phyloP scores from a whole-genome alignment of 2,329 filamentous ascomycete genomes.

The Penicillium corylophilum region DNA sequence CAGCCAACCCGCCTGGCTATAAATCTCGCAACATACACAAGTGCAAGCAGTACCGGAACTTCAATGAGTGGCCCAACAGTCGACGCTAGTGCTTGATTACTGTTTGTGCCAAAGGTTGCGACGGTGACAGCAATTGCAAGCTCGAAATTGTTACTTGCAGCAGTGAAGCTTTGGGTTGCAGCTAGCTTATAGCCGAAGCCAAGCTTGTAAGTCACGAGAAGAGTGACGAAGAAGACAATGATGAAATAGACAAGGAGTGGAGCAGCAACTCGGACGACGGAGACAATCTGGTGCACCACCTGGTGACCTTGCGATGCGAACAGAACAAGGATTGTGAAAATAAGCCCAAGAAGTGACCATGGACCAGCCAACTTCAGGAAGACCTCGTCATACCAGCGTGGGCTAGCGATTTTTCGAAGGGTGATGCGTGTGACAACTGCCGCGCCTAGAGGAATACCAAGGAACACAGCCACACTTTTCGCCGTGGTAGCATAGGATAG shows the following conservation, averaged over 20 bases:
- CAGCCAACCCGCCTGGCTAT: conserved; percentile 26
- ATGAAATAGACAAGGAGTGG: conserved; percentile 80
- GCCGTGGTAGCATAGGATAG: conserved; percentile 68
- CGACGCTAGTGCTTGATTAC: conserved; percentile 75
- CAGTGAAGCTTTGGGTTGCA: conserved; percentile 80
- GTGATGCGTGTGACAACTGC: conserved; percentile 71
- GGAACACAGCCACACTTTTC: conserved; percentile 77
- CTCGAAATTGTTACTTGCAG: conserved; percentile 91
- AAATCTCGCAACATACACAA: conserved; percentile 69
- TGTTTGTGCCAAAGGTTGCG: conserved; percentile 73
- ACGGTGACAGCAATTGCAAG: conserved; percentile 85
- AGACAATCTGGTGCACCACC: conserved; percentile 79
- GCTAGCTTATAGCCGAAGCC: conserved; percentile 71
- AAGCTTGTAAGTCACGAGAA: conserved; percentile 60
- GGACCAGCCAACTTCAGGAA: conserved; percentile 72
- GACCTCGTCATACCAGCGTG: conserved; percentile 62
- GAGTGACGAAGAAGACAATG: conserved; percentile 69
- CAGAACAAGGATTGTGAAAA: conserved; percentile 83
- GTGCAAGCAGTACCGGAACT: conserved; percentile 72
- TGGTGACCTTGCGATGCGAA: conserved; percentile 77
- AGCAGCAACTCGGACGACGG: conserved; percentile 76
- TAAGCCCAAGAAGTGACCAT: conserved; percentile 74
- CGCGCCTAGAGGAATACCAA: conserved; percentile 78
- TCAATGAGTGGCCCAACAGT: conserved; percentile 86
- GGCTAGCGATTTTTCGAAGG: conserved; percentile 56